A percentile compares a stretch with the other conserved stretches of the same genome.
These are phyloP conservation scores for Fereydounia khargensis DNA, from an alignment of 1,284 basidiomycete species.

Conservation along the genomic window DNA sequence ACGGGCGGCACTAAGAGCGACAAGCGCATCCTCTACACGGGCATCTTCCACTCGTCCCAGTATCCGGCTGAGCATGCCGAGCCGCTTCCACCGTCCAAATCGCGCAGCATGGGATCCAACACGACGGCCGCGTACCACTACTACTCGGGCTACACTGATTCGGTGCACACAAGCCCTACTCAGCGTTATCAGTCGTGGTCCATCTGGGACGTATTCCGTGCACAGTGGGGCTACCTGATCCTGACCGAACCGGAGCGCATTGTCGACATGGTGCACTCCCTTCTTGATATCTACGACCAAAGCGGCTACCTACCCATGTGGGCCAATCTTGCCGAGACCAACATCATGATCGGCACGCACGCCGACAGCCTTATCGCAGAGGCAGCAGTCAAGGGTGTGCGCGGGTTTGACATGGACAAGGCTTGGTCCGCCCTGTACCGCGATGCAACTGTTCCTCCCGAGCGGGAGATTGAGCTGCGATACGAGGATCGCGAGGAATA, in stretches of 20 bases:
- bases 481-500: slow-evolving; percentile 75
- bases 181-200: slow-evolving; percentile 76
- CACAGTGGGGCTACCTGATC: slow-evolving; percentile 75
- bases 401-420: slow-evolving; percentile 66
- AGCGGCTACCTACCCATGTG: slow-evolving; percentile 85
- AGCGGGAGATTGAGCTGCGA: slow-evolving; percentile 18
- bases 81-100: slow-evolving; percentile 48
- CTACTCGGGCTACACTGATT: slow-evolving; percentile 73
- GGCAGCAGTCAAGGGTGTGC: slow-evolving; percentile 67
- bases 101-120: background rate
- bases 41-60: slow-evolving; percentile 59
- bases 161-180: slow-evolving; percentile 60
- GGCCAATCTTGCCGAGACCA: slow-evolving; percentile 78
- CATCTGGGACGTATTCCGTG: slow-evolving; percentile 80
- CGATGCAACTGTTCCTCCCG: slow-evolving; percentile 64
- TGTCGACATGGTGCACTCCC: slow-evolving; percentile 72
- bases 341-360: slow-evolving; percentile 74
- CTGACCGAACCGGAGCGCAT: slow-evolving; percentile 73
- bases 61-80: slow-evolving; percentile 78
- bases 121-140: slow-evolving; percentile 59
- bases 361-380: slow-evolving; percentile 78
- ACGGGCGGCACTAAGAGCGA: slow-evolving; percentile 64
- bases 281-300: slow-evolving; percentile 74
- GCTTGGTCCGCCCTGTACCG: slow-evolving; percentile 76
- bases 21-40: slow-evolving; percentile 63